phyloP scores from a whole-genome alignment of 768 basidiomycete species.

The Tylopilus vinaceipallidus region DNA sequence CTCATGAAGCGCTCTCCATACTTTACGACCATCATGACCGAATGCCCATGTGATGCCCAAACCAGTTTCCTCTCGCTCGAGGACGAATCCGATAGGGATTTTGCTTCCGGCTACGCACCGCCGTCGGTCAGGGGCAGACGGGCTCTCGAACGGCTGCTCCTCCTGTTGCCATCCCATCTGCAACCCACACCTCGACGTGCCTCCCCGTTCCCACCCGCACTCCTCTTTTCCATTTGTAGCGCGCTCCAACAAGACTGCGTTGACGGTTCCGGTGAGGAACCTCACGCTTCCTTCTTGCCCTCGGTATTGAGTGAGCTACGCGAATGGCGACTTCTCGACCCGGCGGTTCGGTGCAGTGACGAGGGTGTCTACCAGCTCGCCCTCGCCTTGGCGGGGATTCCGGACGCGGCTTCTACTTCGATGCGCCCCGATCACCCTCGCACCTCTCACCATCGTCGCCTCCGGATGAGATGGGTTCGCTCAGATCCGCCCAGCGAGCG shows the following conservation, averaged over 20 bases:
- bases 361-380: slow-evolving; percentile 18
- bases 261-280: not conserved
- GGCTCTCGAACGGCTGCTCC: slow-evolving; percentile 15
- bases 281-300: slow-evolving; percentile 14
- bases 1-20: slow-evolving; percentile 12
- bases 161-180: slow-evolving; percentile 14
- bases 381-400: slow-evolving; percentile 17
- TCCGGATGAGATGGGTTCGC: slow-evolving; percentile 19
- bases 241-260: slow-evolving; percentile 3
- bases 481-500: slow-evolving; percentile 7
- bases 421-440: not conserved
- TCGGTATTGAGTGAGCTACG: slow-evolving; percentile 23
- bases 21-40: slow-evolving; percentile 23
- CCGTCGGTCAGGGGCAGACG: slow-evolving; percentile 8
- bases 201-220: slow-evolving; percentile 9
- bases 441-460: not conserved
- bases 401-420: not conserved
- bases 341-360: slow-evolving; percentile 10
- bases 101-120: not conserved
- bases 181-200: not conserved
- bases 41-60: slow-evolving; percentile 8
- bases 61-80: not conserved
- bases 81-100: slow-evolving; percentile 5
- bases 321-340: slow-evolving; percentile 25
- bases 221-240: slow-evolving; percentile 27